A percentile compares a stretch with the other conserved stretches of the same genome.
These are phyloP conservation scores for Hordeum pubiflorum DNA, from an alignment of 202 grass and related monocot species.

Conservation along the genomic window DNA sequence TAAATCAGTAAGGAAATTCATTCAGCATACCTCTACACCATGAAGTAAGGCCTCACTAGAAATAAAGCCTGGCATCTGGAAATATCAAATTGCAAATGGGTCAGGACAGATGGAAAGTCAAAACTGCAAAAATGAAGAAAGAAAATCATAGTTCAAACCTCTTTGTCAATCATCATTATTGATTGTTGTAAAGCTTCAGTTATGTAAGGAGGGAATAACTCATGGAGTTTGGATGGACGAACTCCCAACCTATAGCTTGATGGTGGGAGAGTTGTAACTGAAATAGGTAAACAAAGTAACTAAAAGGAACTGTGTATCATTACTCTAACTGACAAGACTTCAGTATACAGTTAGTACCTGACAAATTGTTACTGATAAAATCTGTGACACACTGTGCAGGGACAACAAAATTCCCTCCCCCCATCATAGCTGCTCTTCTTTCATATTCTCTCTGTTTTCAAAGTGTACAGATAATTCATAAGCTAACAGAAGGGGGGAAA, in stretches of 20 bases:
- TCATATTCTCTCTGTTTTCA: constrained; percentile 76
- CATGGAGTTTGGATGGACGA: constrained; percentile 66
- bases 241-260: constrained; percentile 95
- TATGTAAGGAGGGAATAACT: constrained; percentile 67
- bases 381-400: constrained; percentile 85
- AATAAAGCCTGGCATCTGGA: constrained; percentile 82
- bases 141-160: constrained; percentile 43
- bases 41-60: constrained; percentile 80
- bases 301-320: constrained; percentile 3
- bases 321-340: neutral
- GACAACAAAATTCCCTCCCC: constrained; percentile 86
- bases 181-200: constrained; percentile 81
- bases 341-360: constrained; percentile 42
- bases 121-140: neutral
- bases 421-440: constrained; percentile 80
- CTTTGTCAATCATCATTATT: constrained; percentile 69
- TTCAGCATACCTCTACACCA: constrained; percentile 79
- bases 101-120: constrained; percentile 13
- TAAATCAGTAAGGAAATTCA: neutral
- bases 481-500: neutral
- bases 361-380: constrained; percentile 78
- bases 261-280: constrained; percentile 62
- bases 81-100: constrained; percentile 19
- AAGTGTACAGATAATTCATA: constrained; percentile 12
- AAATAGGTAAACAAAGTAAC: constrained; percentile 15